These are phyloP conservation scores for Globisporangium viniferum DNA, from an alignment of 352 stramenopile species.

Conservation along the genomic window DNA sequence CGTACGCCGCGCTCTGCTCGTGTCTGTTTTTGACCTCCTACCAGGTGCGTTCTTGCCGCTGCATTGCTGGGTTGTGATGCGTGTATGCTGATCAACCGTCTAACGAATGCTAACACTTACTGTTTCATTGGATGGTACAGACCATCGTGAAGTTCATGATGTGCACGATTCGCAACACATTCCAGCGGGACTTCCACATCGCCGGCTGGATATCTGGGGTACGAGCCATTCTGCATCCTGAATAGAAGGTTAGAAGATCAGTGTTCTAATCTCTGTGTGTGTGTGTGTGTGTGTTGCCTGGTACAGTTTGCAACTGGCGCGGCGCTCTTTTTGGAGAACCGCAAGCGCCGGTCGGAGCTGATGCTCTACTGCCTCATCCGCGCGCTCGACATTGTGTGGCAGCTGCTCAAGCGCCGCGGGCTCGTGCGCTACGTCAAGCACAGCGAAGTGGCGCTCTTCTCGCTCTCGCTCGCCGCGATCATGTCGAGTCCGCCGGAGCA, in stretches of 20 bases:
- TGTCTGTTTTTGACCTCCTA: constrained; percentile 83
- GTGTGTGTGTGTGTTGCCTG: background rate
- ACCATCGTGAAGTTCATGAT: constrained; percentile 72
- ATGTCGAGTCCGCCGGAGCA: constrained; percentile 77
- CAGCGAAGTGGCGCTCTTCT: constrained; percentile 81
- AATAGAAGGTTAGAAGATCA: background rate
- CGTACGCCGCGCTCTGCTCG: constrained; percentile 69
- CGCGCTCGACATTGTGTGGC: constrained; percentile 79
- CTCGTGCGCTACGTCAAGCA: constrained; percentile 75
- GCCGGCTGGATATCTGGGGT: constrained; percentile 52
- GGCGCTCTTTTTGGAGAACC: constrained; percentile 74
- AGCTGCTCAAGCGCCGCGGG: constrained; percentile 59
- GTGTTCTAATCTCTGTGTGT: background rate
- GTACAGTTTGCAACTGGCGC: constrained; percentile 52
- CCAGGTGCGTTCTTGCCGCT: constrained; percentile 34
- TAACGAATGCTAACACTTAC: background rate
- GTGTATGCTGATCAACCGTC: background rate
- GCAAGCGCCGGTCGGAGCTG: constrained; percentile 79
- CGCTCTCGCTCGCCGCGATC: constrained; percentile 79
- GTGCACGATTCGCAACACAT: constrained; percentile 68
- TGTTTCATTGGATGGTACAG: constrained; percentile 18
- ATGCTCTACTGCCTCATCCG: constrained; percentile 83
- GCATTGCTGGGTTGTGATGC: background rate
- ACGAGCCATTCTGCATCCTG: background rate
- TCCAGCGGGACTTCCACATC: constrained; percentile 56